Conservation (phyloP, 2,329 filamentous ascomycete species). For the Tolypocladium guangdongense region DNA sequence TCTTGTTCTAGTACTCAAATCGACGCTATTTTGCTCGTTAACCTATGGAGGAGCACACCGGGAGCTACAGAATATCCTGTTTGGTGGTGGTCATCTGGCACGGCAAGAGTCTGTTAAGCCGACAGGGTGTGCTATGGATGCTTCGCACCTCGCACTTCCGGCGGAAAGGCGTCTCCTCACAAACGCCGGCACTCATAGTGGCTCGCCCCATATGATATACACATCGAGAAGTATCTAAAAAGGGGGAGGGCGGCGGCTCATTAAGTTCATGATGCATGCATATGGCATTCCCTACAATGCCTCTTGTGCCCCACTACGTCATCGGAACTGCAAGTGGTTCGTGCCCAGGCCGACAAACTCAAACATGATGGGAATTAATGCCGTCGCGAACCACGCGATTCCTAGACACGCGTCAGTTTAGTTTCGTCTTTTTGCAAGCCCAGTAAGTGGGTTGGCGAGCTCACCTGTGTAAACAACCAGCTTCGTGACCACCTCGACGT, state of each 20-base stretch:
- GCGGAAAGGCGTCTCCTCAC: background rate
- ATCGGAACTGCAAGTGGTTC: slow-evolving; percentile 21
- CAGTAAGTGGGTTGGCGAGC: slow-evolving; percentile 11
- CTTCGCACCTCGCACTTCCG: background rate
- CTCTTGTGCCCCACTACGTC: background rate
- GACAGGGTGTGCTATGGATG: no score
- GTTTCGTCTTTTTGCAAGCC: slow-evolving; percentile 2
- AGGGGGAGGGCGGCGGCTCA: background rate
- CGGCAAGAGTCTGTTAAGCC: background rate
- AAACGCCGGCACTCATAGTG: background rate
- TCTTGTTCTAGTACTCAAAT: background rate
- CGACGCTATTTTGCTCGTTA: background rate
- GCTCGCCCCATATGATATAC: background rate
- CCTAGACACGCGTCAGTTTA: slow-evolving; percentile 33
- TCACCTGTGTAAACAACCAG: slow-evolving; percentile 85
- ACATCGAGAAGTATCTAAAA: background rate
- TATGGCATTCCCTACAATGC: background rate
- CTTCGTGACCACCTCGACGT: slow-evolving; percentile 98
- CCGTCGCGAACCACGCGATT: slow-evolving; percentile 73
- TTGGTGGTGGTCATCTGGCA: background rate
- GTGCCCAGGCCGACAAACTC: slow-evolving; percentile 44
- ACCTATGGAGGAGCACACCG: background rate
- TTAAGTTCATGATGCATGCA: no score
- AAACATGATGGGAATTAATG: slow-evolving; percentile 63
- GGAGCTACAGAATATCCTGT: background rate